Conservation (phyloP, 352 stramenopile genomes). For the Sclerospora graminicola region DNA sequence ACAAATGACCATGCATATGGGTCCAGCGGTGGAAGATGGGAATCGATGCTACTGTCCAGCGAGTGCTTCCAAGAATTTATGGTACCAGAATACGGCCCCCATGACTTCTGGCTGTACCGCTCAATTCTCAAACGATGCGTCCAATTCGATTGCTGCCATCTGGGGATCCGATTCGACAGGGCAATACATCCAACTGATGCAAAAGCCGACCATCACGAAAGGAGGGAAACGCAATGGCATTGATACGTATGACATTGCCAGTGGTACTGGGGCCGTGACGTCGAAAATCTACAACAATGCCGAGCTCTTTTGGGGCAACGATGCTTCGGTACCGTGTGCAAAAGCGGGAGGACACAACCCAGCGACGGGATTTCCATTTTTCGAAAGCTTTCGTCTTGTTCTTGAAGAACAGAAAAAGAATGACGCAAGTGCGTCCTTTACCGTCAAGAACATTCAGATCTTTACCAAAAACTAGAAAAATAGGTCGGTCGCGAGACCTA, state of each 20-base stretch:
- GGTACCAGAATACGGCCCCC: constrained; percentile 44
- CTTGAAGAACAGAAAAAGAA: constrained; percentile 70
- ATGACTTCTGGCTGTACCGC: constrained; percentile 60
- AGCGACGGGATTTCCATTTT: constrained; percentile 64
- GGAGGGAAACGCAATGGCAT: constrained; percentile 39
- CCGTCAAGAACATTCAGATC: constrained; percentile 66
- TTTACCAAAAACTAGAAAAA: constrained; percentile 46
- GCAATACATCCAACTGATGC: constrained; percentile 61
- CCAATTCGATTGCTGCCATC: constrained; percentile 58
- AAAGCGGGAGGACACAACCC: constrained; percentile 42
- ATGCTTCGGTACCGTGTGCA: constrained; percentile 29
- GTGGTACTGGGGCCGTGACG: constrained; percentile 31
- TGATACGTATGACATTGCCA: constrained; percentile 51
- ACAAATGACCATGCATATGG: constrained; percentile 68
- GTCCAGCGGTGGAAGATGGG: constrained; percentile 25
- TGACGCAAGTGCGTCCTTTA: constrained; percentile 56
- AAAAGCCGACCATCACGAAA: constrained; percentile 56
- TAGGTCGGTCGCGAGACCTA: too few species aligned
- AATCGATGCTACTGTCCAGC: constrained; percentile 50
- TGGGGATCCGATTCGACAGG: constrained; percentile 49
- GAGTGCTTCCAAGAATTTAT: constrained; percentile 31
- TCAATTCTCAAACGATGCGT: constrained; percentile 46
- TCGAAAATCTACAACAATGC: constrained; percentile 76
- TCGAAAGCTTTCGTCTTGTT: constrained; percentile 63
- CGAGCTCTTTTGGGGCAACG: constrained; percentile 55